Conservation (phyloP, 192 early-diverging fungal genomes). For the Entomortierella chlamydospora region DNA sequence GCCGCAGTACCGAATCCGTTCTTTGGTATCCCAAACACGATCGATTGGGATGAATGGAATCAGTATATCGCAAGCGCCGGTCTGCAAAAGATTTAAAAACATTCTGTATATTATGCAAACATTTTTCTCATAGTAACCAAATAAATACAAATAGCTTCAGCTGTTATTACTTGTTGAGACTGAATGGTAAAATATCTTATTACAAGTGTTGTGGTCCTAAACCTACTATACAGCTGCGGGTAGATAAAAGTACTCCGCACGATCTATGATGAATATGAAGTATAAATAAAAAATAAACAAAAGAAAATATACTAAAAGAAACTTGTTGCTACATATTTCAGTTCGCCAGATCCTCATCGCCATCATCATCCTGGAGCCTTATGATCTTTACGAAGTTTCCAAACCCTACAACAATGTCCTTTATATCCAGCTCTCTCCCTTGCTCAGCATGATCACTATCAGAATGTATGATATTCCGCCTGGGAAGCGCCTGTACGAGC, state of each 20-base stretch:
- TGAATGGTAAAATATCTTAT: too few species aligned
- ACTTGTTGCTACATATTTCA: too few species aligned
- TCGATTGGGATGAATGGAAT: conserved; percentile 56
- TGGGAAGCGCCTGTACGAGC: conserved; percentile 13
- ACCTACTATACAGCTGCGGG: not conserved
- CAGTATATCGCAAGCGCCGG: conserved; percentile 43
- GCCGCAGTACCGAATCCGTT: conserved; percentile 49
- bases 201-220: too few species aligned
- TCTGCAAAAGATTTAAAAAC: conserved; percentile 28
- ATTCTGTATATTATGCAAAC: not conserved
- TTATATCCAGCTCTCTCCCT: conserved; percentile 7
- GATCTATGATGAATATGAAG: not conserved
- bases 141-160: too few species aligned
- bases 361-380: conserved; percentile 32
- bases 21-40: conserved; percentile 50
- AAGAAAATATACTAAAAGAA: too few species aligned
- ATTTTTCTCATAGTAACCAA: too few species aligned
- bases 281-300: not conserved
- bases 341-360: conserved; percentile 2
- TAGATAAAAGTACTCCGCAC: not conserved
- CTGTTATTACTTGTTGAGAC: too few species aligned
- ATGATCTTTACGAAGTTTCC: conserved; percentile 53
- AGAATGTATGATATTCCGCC: not conserved
- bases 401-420: conserved; percentile 42
- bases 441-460: not conserved